phyloP scores from a whole-genome alignment of 1,139 yeast genomes.

The Zygosaccharomyces sapae region DNA sequence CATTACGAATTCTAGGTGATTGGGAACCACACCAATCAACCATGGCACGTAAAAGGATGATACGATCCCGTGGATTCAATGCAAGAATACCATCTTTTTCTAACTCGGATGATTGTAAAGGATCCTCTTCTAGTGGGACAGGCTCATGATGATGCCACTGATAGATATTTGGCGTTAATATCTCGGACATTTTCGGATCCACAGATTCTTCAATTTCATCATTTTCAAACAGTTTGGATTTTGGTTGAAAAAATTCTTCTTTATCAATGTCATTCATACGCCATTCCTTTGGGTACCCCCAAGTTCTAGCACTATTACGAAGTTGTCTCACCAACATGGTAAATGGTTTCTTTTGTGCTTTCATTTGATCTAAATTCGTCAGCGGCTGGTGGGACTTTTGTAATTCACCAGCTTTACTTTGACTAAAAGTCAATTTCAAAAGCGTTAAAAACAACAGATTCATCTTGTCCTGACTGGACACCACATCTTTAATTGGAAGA shows the following conservation, averaged over 20 bases:
- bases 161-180: conserved; percentile 31
- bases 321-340: conserved; percentile 39
- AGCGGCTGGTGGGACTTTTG: conserved; percentile 31
- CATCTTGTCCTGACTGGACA: conserved; percentile 31
- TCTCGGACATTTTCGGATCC: conserved; percentile 42
- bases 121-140: conserved; percentile 30
- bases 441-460: conserved; percentile 30
- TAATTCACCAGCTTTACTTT: conserved; percentile 24
- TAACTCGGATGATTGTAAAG: conserved; percentile 39
- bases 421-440: conserved; percentile 27
- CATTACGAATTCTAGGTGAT: conserved; percentile 44
- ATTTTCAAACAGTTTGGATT: conserved; percentile 23
- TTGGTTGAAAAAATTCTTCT: conserved; percentile 17
- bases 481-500: conserved; percentile 29
- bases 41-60: conserved; percentile 45
- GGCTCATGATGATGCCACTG: conserved; percentile 25
- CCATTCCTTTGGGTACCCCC: conserved; percentile 51
- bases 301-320: conserved; percentile 35
- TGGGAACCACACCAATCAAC: conserved; percentile 48
- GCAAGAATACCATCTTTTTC: conserved; percentile 46
- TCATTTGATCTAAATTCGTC: conserved; percentile 18
- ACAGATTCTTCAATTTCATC: conserved; percentile 35
- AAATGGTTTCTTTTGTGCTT: conserved; percentile 22
- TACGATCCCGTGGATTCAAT: conserved; percentile 45
- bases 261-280: conserved; percentile 18